A percentile compares a stretch with the other conserved stretches of the same genome.
Conservation (phyloP, 192 early-diverging fungal genomes). For the Helicostylum pulchrum region DNA sequence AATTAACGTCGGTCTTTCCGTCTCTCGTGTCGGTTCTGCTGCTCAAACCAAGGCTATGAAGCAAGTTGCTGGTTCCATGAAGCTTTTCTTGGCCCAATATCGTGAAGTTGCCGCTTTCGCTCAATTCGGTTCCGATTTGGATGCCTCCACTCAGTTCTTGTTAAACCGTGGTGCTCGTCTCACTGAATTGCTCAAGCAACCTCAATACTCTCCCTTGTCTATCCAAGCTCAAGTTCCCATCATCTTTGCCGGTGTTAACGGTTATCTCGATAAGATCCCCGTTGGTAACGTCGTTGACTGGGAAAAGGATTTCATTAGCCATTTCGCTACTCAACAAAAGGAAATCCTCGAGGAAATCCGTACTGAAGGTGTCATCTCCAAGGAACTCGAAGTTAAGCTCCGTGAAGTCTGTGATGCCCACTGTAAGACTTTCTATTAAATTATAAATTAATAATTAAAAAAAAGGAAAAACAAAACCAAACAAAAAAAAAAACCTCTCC, state of each 20-base stretch:
- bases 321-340: constrained; percentile 84
- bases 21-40: constrained; percentile 99
- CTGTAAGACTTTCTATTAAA: constrained; percentile 66
- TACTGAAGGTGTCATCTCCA: constrained; percentile 83
- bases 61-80: constrained; percentile 99
- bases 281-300: constrained; percentile 91
- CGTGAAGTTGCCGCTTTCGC: constrained; percentile 99
- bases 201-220: constrained; percentile 94
- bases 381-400: constrained; percentile 91
- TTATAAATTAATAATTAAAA: no score
- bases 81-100: constrained; percentile 99
- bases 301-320: constrained; percentile 86
- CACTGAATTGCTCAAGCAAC: constrained; percentile 99
- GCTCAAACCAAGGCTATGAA: constrained; percentile 99
- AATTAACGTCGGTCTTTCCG: constrained; percentile 99
- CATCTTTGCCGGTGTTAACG: constrained; percentile 99
- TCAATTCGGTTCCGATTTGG: constrained; percentile 99
- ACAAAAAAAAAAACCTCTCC: no score
- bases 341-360: constrained; percentile 89
- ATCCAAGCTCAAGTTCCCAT: constrained; percentile 98
- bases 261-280: constrained; percentile 98
- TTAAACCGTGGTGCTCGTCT: constrained; percentile 99
- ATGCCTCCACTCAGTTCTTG: constrained; percentile 99
- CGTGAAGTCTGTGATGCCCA: constrained; percentile 78
- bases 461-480: no score